A percentile compares a stretch with the other conserved stretches of the same genome.
These are phyloP conservation scores for Tuber magnatum DNA, from an alignment of 495 filamentous ascomycete species.

Conservation along the genomic window DNA sequence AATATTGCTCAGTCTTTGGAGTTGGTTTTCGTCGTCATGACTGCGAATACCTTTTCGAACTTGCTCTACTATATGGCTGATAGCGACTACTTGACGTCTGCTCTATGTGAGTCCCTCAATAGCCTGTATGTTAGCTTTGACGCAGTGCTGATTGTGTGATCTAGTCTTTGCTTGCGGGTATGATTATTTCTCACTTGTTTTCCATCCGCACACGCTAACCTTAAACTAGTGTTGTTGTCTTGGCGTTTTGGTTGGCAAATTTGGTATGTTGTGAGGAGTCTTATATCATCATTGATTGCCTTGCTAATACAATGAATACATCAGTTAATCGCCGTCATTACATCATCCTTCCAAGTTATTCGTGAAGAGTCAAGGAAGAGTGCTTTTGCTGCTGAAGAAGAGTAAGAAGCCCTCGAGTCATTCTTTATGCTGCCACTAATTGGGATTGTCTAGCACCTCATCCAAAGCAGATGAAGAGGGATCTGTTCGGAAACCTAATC, in stretches of 20 bases:
- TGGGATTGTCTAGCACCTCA: background rate
- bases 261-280: slow-evolving; percentile 45
- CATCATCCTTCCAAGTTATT: slow-evolving; percentile 96
- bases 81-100: slow-evolving; percentile 79
- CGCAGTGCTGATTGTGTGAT: slow-evolving; percentile 12
- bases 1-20: slow-evolving; percentile 86
- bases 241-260: slow-evolving; percentile 95
- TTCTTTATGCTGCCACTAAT: background rate
- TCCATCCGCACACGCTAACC: slow-evolving; percentile 4
- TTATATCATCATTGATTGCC: background rate
- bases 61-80: slow-evolving; percentile 86
- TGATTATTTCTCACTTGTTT: background rate
- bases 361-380: slow-evolving; percentile 90
- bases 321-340: slow-evolving; percentile 88
- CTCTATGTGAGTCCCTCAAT: slow-evolving; percentile 49
- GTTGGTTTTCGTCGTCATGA: slow-evolving; percentile 98
- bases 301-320: slow-evolving; percentile 12
- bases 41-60: slow-evolving; percentile 90
- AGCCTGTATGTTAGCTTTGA: background rate
- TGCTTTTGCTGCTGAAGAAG: slow-evolving; percentile 75
- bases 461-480: slow-evolving; percentile 45
- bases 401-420: slow-evolving; percentile 41
- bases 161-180: slow-evolving; percentile 40
- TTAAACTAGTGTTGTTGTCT: slow-evolving; percentile 63
- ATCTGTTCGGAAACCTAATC: slow-evolving; percentile 47